Conservation (phyloP, 2,329 filamentous ascomycete species). For the Juglanconis juglandina region DNA sequence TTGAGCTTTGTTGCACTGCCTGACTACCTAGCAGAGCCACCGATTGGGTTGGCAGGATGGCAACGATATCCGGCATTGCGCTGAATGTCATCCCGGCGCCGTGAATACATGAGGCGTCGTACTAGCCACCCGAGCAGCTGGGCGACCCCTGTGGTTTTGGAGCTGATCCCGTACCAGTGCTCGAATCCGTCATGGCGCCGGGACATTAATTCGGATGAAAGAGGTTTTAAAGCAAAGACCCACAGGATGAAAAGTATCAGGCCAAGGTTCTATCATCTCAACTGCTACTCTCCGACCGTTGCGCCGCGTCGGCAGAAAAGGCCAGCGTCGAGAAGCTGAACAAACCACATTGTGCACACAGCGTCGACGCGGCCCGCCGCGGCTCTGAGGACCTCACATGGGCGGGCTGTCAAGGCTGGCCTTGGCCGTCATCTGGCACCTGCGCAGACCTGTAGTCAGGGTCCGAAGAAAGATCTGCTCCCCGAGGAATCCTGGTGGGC, state of each 20-base stretch:
- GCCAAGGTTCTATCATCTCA: not conserved
- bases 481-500: not conserved
- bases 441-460: slow-evolving; percentile 5
- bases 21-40: not conserved
- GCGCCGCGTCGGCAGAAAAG: not conserved
- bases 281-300: not conserved
- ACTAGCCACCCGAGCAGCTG: slow-evolving; percentile 4
- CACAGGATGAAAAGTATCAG: not conserved
- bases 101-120: slow-evolving; percentile 1
- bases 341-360: slow-evolving; percentile 11
- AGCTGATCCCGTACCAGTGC: not conserved
- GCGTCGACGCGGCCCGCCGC: slow-evolving; percentile 13
- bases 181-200: not conserved
- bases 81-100: slow-evolving; percentile 7
- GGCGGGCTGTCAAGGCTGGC: not conserved
- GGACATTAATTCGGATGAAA: not conserved
- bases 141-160: slow-evolving; percentile 1
- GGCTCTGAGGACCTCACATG: not conserved
- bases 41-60: not conserved
- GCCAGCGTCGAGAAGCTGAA: not conserved
- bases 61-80: slow-evolving; percentile 10
- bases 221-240: not conserved
- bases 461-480: slow-evolving; percentile 5
- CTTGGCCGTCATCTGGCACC: slow-evolving; percentile 8
- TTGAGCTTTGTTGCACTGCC: not conserved